Base-by-base conservation (phyloP, 768 basidiomycete species). In the Lenzites betulinus region DNA sequence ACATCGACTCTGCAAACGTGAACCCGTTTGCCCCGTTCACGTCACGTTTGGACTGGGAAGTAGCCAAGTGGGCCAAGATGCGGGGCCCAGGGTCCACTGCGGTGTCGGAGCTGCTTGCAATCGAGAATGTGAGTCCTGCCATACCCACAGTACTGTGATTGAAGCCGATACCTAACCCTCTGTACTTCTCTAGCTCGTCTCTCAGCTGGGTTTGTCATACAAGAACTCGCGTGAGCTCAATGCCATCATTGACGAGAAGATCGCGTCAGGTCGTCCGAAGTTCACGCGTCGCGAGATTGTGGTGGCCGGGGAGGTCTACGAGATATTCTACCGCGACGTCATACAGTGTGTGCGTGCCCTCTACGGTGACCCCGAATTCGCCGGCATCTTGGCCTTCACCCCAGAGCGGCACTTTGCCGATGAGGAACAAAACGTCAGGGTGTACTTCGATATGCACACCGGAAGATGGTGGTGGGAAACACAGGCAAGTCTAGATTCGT, bases 381-480 rank as follows among this genome's bases (percentile, higher is more conserved):
- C 67, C 0, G 43, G 22, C 0, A 55, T 73, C 28, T 68, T 80
- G 0, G 59, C 69, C 1, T 69, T 76, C 52, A 56, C 58, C 1
- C 79, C 77, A 0, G 78, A 78, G 51, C 61, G 65, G 3, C 78
- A 79, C 50, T 81, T 73, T 56, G 28, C 59, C 0, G 76, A 78
- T 58, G 53, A 23, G 0, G 69, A 71, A 9, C 33, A 67, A 9
- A 70, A 43, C 1, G 39, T 61, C 1, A 63, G 73, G 0, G 18
- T 79, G 1, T 81, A 71, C 59, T 62, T 66, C 61, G 79, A 83
- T 39, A 75, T 82, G 74, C 71, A 81, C 42, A 81, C 80, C 0
- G 79, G 77, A 0, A 72, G 74, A 42, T 83, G 82, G 82, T 82
- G 81, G 82, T 82, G 80, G 80, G 47, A 47, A 5, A 76, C 72